These are phyloP conservation scores for Domatiomyces catenatus DNA, from an alignment of 2,329 filamentous ascomycete species.

Conservation along the genomic window DNA sequence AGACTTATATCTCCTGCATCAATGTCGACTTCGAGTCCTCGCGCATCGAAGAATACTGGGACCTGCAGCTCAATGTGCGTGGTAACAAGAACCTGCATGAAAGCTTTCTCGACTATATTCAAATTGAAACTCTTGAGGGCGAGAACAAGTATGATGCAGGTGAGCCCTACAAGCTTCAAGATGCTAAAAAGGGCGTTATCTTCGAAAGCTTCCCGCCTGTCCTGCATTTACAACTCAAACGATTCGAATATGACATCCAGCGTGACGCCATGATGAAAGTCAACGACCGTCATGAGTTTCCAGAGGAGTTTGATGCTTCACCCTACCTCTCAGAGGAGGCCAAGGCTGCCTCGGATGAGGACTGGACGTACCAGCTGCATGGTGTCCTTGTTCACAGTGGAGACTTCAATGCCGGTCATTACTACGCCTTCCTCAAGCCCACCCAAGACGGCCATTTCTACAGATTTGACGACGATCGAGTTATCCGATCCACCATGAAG, in stretches of 20 bases:
- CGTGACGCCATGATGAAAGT: slow-evolving; percentile 98
- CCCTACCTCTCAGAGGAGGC: slow-evolving; percentile 68
- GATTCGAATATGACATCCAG: slow-evolving; percentile 95
- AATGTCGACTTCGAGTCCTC: slow-evolving; percentile 97
- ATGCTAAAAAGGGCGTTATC: slow-evolving; percentile 94
- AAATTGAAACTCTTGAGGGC: slow-evolving; percentile 90
- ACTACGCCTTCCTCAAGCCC: slow-evolving; percentile 93
- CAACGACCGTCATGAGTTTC: slow-evolving; percentile 35
- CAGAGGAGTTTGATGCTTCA: slow-evolving; percentile 44
- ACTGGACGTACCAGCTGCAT: slow-evolving; percentile 84
- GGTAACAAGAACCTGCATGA: slow-evolving; percentile 86
- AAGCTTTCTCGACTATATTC: slow-evolving; percentile 90
- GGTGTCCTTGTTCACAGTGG: slow-evolving; percentile 93
- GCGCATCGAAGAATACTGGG: slow-evolving; percentile 94
- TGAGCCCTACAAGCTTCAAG: slow-evolving; percentile 78
- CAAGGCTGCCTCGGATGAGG: slow-evolving; percentile 63
- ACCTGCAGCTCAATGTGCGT: slow-evolving; percentile 91
- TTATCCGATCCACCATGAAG: slow-evolving; percentile 80
- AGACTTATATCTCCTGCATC: slow-evolving; percentile 97
- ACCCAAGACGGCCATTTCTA: slow-evolving; percentile 88
- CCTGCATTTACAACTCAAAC: slow-evolving; percentile 84
- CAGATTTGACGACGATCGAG: slow-evolving; percentile 92
- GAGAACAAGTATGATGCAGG: slow-evolving; percentile 97
- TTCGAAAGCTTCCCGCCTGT: slow-evolving; percentile 92
- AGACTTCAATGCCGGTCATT: slow-evolving; percentile 92